Evolutionary conservation across 2,329 filamentous ascomycete species (phyloP), one percentile per base, ranked within the genome.

Genomic region (Verticillium nonalfalfae): DNA sequence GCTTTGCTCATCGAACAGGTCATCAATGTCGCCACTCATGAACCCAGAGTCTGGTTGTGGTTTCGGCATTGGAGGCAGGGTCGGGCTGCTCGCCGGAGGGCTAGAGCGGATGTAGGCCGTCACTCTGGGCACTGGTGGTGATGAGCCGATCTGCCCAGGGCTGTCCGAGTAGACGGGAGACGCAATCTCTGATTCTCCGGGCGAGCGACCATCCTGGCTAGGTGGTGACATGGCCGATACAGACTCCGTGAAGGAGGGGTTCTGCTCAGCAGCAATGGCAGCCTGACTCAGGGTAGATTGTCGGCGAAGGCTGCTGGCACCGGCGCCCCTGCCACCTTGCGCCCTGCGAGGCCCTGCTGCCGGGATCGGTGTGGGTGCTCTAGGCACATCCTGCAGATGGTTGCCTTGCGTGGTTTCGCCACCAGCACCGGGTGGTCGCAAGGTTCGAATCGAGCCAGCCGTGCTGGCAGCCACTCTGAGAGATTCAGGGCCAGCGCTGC

Each of bases 391-490:
- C 66, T 93, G 89, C 5, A 90, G 75, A 67, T 90, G 85, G 57
- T 73, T 81, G 38, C 75, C 76, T 35, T 70, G 63, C 4, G 78
- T 71, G 4, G 73, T 71, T 18, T 81, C 80, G 33, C 74, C 76
- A 3, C 76, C 79, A 31, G 82, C 77, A 36, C 83, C 80, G 61
- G 91, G 82, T 4, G 94, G 94, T 55, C 93, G 85, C 73, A 97
- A 90, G 57, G 88, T 89, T 54, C 94, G 90, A 62, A 98, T 82
- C 5, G 93, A 97, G 52, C 92, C 91, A 55, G 93, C 90, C 15
- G 91, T 96, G 72, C 92, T 96, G 56, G 94, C 94, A 63, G 91
- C 89, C n/a, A 97, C 92, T 57, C 93, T 85, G 33, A 98, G 79
- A 3, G 91, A 96, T 57, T 95, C 92, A 10, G 87, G 85, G 35